phyloP scores from a whole-genome alignment of 495 filamentous ascomycete species.

The Barbatosphaeria neglecta region DNA sequence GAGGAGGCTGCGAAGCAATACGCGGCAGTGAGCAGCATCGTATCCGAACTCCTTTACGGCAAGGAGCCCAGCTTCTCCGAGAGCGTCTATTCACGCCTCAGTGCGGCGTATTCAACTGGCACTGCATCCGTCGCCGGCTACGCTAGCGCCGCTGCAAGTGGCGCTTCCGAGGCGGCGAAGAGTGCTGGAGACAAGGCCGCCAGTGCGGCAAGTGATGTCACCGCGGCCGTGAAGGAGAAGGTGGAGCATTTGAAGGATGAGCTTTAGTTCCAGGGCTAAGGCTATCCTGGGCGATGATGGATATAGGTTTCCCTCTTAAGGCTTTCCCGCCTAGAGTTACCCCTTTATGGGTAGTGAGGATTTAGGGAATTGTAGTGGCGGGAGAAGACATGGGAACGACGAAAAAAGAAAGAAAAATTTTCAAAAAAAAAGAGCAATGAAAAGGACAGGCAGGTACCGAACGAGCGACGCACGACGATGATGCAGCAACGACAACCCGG shows the following conservation, averaged over 20 bases:
- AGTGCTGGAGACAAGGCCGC: conserved; percentile 19
- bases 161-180: conserved; percentile 13
- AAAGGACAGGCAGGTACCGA: background rate
- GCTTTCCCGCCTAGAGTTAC: background rate
- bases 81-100: conserved; percentile 60
- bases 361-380: too few relatives aligned
- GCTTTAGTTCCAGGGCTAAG: conserved; percentile 23
- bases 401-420: too few relatives aligned
- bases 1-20: conserved; percentile 48
- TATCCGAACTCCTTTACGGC: conserved; percentile 65
- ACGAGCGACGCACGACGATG: background rate
- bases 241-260: conserved; percentile 43
- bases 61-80: conserved; percentile 77
- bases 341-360: too few relatives aligned
- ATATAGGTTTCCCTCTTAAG: background rate
- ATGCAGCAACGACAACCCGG: background rate
- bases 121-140: conserved; percentile 20
- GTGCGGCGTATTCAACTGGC: conserved; percentile 40
- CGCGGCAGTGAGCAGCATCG: conserved; percentile 54
- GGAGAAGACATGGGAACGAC: background rate
- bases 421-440: too few relatives aligned
- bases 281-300: too few relatives aligned
- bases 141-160: conserved; percentile 16
- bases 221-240: conserved; percentile 38
- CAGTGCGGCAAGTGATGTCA: conserved; percentile 24